phyloP scores from a whole-genome alignment of 164 flowering plant species.

The Echeveria elegans region DNA sequence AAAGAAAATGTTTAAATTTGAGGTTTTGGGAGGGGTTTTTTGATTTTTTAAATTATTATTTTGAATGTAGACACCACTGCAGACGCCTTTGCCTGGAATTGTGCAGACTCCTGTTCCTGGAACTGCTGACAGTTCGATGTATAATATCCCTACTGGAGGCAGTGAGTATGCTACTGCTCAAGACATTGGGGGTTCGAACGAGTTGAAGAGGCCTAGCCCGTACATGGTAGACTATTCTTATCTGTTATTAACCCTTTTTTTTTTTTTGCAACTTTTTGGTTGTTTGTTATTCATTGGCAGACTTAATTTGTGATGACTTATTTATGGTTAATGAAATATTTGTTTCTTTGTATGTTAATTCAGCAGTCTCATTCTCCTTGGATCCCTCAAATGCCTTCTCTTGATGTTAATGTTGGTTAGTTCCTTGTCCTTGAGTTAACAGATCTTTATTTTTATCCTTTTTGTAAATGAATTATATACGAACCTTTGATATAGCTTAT shows the following conservation, averaged over 20 bases:
- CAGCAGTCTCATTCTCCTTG: conserved; percentile 89
- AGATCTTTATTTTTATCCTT: not conserved
- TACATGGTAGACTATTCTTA: conserved; percentile 47
- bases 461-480: not conserved
- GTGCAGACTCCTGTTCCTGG: conserved; percentile 32
- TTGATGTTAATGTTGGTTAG: conserved; percentile 97
- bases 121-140: conserved; percentile 44
- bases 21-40: too few relatives aligned
- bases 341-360: conserved; percentile 9
- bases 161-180: conserved; percentile 42
- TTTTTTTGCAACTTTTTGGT: not conserved
- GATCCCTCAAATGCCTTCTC: conserved; percentile 67
- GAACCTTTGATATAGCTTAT: conserved; percentile 47
- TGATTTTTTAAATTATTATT: too few relatives aligned
- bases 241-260: not conserved
- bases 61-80: conserved; percentile 59
- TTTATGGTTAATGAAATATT: not conserved
- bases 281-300: not conserved
- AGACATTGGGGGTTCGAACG: conserved; percentile 36
- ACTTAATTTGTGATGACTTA: too few relatives aligned
- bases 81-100: conserved; percentile 27
- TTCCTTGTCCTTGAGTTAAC: not conserved
- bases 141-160: conserved; percentile 64
- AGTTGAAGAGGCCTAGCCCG: conserved; percentile 62
- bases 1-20: too few relatives aligned